Evolutionary conservation across 441 rosid genomes (phyloP), one percentile per base, ranked within the genome.

Genomic region (Dalechampia spathulata): DNA sequence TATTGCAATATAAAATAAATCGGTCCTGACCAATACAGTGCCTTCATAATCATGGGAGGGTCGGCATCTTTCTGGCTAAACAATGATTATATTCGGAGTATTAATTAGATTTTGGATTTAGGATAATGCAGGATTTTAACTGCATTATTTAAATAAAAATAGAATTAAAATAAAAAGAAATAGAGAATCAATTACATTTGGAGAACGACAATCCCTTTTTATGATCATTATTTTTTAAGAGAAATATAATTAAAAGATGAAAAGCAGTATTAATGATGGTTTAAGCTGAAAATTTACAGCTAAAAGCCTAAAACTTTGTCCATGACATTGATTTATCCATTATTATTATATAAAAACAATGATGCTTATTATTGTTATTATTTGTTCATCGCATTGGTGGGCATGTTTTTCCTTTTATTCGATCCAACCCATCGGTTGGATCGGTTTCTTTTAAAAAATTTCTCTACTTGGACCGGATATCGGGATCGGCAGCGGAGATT

Each of bases 271-370:
- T 30, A 37, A 37, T 52, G 34, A 53, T 53, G 45, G 44, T 38
- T 53, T 8, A 53, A 53, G 57, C 57, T 10, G 45, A 38, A 37
- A 37, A 36, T 1, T 52, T 52, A 43, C 26, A 51, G 55, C 26
- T 32, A 19, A 51, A 30, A 30, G 36, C 36, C 36, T 30, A 30
- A 30, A 26, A 34, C n/a, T 17, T 36, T 10, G 14, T 28, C 30
- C 16, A 49, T 7, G 16, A 40, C 7, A 15, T 15, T 40, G 6
- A n/a, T n/a, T 15, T 40, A 40, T n/a, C 20, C 5, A 15, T n/a
- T n/a, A n/a, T 15, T 40, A 15, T 15, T 40, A 40, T 40, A 40
- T 15, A 15, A 40, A 20, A 40, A 20, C 16, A 40, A 40, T 40
- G 20, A 40, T 40, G 6, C 16, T n/a, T 3, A 40, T 40, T 20